These are phyloP conservation scores for Corymbia citriodora DNA, from an alignment of 441 rosid genomes.

Conservation along the genomic window DNA sequence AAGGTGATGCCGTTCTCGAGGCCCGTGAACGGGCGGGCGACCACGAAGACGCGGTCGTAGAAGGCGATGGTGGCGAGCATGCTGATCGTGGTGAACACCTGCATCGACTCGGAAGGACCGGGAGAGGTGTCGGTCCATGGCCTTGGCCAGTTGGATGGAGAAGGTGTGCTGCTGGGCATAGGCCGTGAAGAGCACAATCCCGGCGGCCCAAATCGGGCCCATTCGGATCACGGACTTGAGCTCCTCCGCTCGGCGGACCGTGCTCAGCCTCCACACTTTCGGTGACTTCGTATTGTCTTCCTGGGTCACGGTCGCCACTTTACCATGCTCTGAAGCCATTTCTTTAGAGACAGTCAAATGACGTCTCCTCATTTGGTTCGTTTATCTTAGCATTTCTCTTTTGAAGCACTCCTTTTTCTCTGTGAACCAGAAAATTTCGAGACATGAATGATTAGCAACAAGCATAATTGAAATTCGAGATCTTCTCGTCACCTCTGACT, in stretches of 20 bases:
- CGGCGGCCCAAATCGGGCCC: constrained; percentile 95
- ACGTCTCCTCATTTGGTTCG: neutral
- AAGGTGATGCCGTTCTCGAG: constrained; percentile 77
- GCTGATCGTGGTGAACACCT: constrained; percentile 69
- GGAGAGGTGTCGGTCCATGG: constrained; percentile 81
- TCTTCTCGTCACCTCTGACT: neutral
- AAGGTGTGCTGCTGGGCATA: constrained; percentile 87
- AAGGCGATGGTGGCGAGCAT: constrained; percentile 75
- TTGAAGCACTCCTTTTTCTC: too few relatives aligned
- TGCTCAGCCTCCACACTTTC: constrained; percentile 68
- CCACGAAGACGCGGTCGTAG: constrained; percentile 56
- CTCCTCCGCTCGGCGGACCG: constrained; percentile 88
- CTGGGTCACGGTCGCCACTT: constrained; percentile 67
- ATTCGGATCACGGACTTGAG: constrained; percentile 79
- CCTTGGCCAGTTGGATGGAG: constrained; percentile 83
- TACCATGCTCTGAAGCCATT: neutral
- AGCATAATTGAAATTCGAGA: neutral
- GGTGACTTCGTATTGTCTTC: constrained; percentile 54
- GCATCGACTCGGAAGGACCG: constrained; percentile 73
- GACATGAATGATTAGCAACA: neutral
- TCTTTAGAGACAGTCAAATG: neutral
- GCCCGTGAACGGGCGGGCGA: constrained; percentile 57
- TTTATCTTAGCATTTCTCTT: neutral
- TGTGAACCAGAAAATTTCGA: neutral
- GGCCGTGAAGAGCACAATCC: constrained; percentile 78